A percentile compares a stretch with the other conserved stretches of the same genome.
Conservation (phyloP, 108 stramenopile genomes). For the Nitzschia sp. region DNA sequence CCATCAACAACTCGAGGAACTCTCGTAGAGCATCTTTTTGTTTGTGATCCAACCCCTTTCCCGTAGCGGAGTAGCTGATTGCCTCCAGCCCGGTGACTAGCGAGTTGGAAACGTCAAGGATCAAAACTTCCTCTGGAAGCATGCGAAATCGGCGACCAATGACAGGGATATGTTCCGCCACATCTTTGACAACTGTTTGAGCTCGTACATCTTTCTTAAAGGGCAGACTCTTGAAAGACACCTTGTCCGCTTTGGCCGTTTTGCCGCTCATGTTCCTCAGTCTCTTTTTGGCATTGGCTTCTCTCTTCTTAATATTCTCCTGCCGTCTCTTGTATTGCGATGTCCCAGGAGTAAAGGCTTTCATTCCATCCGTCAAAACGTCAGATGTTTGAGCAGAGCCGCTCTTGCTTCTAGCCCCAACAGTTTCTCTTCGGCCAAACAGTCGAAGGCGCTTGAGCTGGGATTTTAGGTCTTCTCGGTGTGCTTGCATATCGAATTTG, state of each 20-base stretch:
- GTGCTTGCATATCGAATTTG: conserved; percentile 2
- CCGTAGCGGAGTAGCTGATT: conserved; percentile 40
- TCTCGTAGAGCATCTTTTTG: conserved; percentile 42
- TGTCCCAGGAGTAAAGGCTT: conserved; percentile 35
- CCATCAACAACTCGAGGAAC: conserved; percentile 68
- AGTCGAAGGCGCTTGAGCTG: conserved; percentile 13
- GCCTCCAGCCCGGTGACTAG: conserved; percentile 56
- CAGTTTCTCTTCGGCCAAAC: not conserved
- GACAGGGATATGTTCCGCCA: conserved; percentile 25
- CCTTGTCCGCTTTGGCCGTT: not conserved
- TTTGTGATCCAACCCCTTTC: conserved; percentile 36
- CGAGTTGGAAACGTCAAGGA: conserved; percentile 64
- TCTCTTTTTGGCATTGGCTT: conserved; percentile 18
- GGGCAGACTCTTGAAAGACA: conserved; percentile 23
- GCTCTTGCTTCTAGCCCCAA: not conserved
- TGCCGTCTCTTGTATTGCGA: conserved; percentile 22
- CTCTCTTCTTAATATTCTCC: conserved; percentile 10
- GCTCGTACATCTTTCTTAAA: conserved; percentile 36
- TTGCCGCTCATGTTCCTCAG: conserved; percentile 5
- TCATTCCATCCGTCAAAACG: conserved; percentile 40
- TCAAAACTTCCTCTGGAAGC: conserved; percentile 54
- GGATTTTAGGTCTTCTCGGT: not conserved
- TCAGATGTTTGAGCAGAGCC: not conserved
- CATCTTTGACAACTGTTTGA: conserved; percentile 1
- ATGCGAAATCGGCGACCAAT: conserved; percentile 25